Percentiles rank a stretch among this genome's conserved stretches.
These are phyloP conservation scores for Ichthyophthirius multifiliis DNA, from an alignment of 169 alveolate genomes.

Conservation along the genomic window DNA sequence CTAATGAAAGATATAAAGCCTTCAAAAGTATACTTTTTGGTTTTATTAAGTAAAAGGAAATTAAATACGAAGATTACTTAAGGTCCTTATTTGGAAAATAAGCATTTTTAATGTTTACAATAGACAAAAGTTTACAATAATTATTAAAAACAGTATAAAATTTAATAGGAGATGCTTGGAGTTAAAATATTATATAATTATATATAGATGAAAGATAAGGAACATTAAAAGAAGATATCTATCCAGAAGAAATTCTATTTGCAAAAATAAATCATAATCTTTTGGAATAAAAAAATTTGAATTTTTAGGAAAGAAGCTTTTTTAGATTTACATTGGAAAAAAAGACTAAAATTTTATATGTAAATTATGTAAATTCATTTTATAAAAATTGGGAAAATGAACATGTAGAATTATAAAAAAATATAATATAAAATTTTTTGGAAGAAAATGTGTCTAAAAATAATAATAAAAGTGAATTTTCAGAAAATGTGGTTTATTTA, in stretches of 20 bases:
- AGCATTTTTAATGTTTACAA: constrained; percentile 11
- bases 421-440: too few relatives aligned
- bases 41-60: constrained; percentile 19
- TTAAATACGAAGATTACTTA: constrained; percentile 34
- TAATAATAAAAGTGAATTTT: too few relatives aligned
- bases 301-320: not conserved
- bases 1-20: constrained; percentile 18
- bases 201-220: not conserved
- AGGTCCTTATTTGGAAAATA: constrained; percentile 37
- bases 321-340: not conserved
- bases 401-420: too few relatives aligned
- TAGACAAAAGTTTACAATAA: not conserved
- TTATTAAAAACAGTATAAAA: not conserved
- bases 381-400: constrained; percentile 16
- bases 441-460: too few relatives aligned
- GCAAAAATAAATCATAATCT: not conserved
- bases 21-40: constrained; percentile 20
- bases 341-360: not conserved
- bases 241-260: not conserved
- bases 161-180: not conserved
- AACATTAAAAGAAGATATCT: too few relatives aligned
- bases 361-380: not conserved
- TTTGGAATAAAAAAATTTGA: not conserved
- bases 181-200: not conserved
- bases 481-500: too few relatives aligned